Conservation (phyloP, 2,329 filamentous ascomycete genomes). For the Pyrenophora teres region DNA sequence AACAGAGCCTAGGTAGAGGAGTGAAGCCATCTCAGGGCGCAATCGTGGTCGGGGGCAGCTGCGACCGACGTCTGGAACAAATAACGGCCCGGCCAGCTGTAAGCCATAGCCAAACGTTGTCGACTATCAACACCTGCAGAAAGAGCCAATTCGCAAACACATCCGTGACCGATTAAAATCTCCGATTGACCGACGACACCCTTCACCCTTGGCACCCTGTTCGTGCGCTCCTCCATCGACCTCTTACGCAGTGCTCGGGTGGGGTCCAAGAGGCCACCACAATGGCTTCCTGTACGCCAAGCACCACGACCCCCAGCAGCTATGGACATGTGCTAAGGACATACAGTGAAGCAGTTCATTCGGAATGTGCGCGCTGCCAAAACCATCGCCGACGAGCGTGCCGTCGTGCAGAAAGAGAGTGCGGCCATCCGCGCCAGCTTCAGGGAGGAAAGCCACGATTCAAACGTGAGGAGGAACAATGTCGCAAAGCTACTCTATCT, state of each 20-base stretch:
- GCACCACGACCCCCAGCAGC: constrained; percentile 25
- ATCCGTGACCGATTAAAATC: constrained; percentile 3
- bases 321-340: constrained; percentile 35
- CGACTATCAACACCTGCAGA: constrained; percentile 21
- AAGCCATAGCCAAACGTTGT: constrained; percentile 25
- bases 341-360: constrained; percentile 96
- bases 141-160: constrained; percentile 3
- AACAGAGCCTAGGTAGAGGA: no score
- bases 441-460: constrained; percentile 93
- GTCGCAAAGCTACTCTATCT: constrained; percentile 98
- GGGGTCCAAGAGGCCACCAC: constrained; percentile 57
- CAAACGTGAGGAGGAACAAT: constrained; percentile 92
- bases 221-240: constrained; percentile 15
- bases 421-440: constrained; percentile 97
- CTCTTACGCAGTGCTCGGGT: constrained; percentile 39
- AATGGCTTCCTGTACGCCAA: constrained; percentile 62
- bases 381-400: constrained; percentile 97
- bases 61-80: constrained; percentile 22
- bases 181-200: not conserved
- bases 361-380: constrained; percentile 98
- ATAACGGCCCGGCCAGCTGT: constrained; percentile 29
- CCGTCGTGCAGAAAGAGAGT: constrained; percentile 98
- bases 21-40: not conserved
- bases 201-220: constrained; percentile 1
- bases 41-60: constrained; percentile 12